Percentiles rank a stretch among this genome's conserved stretches.
Conservation (phyloP, 164 flowering plant genomes). For the Berberis vulgaris region DNA sequence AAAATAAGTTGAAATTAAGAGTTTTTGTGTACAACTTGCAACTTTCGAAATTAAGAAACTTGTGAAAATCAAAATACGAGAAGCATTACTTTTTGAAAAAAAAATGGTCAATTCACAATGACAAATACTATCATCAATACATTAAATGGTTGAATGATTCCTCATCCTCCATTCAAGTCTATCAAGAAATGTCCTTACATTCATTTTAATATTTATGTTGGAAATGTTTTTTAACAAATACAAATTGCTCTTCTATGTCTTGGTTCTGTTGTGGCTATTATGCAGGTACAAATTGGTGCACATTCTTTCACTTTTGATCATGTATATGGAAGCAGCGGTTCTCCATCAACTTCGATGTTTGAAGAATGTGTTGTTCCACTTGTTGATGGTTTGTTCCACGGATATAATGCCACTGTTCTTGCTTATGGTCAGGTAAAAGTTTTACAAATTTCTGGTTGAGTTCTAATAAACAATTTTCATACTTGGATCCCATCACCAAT, state of each 20-base stretch:
- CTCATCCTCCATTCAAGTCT: too few relatives aligned
- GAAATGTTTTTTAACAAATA: neutral
- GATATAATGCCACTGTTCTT: conserved; percentile 99
- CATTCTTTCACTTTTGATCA: conserved; percentile 98
- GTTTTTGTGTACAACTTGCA: neutral
- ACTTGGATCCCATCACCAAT: neutral
- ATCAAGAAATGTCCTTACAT: too few relatives aligned
- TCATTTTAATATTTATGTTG: too few relatives aligned
- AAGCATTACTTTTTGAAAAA: neutral
- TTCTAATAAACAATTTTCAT: neutral
- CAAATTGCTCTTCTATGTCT: neutral
- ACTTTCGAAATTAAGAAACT: neutral
- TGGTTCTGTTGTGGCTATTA: conserved; percentile 4
- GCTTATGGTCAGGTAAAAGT: conserved; percentile 92
- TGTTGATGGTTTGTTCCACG: conserved; percentile 95
- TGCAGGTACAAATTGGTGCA: conserved; percentile 89
- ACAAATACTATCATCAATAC: too few relatives aligned
- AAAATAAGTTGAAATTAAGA: neutral
- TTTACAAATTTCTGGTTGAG: neutral
- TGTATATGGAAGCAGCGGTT: conserved; percentile 83
- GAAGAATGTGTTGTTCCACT: conserved; percentile 88
- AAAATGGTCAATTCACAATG: too few relatives aligned
- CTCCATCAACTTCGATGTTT: conserved; percentile 76
- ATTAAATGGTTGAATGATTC: too few relatives aligned
- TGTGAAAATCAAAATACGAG: neutral